Evolutionary conservation across 176 grass and related monocot genomes (phyloP), one percentile per base, ranked within the genome.

Genomic region (Areca catechu): DNA sequence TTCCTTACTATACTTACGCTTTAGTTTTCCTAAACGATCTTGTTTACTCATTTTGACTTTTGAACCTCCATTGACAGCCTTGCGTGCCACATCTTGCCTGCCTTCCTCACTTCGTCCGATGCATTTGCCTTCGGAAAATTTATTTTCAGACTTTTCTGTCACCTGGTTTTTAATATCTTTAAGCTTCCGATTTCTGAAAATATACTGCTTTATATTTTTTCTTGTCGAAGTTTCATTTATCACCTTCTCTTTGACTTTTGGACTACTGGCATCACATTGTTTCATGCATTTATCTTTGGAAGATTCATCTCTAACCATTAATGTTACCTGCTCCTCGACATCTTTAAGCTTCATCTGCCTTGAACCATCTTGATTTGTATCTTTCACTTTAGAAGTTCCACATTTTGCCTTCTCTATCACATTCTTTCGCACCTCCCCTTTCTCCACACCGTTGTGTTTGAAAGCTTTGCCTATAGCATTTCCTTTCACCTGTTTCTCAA

Each of bases 311-410:
- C 63, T 65, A 12, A 43, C 34, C 34, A 43, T 12, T 4, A 68
- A 60, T 54, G 17, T 54, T 16, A 20, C 51, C 58, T 67, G 29
- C 24, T 17, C 43, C 60, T 79, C 53, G 53, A 43, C 19, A 22
- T 61, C 14, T 25, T 22, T 61, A 29, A 47, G 49, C 50, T 50
- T 69, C 43, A 27, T 60, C 51, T 66, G 66, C 48, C 61, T 75
- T 30, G 4, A 16, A 43, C 34, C 2, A 2, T 73, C 20, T 64
- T 22, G 60, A 51, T 74, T 77, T 71, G 25, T 72, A 43, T 7
- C 60, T 74, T 82, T 75, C 23, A 57, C 71, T 63, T 63, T 50
- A 43, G 75, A 79, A 51, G 53, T 50, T 47, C 53, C 77, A 20
- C 20, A 34, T 81, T 52, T 63, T 64, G 56, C 30, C 56, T 54